Conservation (phyloP, 169 alveolate species). For the Cryptosporidium muris region DNA sequence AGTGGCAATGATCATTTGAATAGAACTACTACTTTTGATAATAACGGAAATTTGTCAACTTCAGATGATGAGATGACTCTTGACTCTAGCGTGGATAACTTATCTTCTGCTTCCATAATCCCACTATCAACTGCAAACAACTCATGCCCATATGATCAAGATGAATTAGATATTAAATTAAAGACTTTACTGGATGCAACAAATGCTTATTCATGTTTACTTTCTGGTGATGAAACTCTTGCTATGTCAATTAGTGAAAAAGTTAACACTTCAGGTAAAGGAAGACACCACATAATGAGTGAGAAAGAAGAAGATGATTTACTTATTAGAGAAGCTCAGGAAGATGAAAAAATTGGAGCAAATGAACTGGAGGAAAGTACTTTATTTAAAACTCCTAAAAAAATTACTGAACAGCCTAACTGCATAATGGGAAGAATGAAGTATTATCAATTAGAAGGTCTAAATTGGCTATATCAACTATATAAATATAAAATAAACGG, state of each 20-base stretch:
- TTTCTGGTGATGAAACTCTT: slow-evolving; percentile 25
- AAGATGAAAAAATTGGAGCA: slow-evolving; percentile 2
- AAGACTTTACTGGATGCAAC: slow-evolving; percentile 51
- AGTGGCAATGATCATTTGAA: not conserved
- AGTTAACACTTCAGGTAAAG: not conserved
- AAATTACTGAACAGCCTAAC: slow-evolving; percentile 50
- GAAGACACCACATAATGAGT: slow-evolving; percentile 57
- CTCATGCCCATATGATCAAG: not conserved
- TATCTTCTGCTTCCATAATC: too few relatives aligned
- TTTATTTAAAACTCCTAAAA: not conserved
- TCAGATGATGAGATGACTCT: too few relatives aligned
- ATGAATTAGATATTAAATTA: slow-evolving; percentile 24
- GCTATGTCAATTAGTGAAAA: not conserved
- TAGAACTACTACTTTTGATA: not conserved
- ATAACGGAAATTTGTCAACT: not conserved
- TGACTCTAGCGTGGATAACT: too few relatives aligned
- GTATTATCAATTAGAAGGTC: slow-evolving; percentile 86
- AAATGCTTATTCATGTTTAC: slow-evolving; percentile 22
- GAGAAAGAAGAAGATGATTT: slow-evolving; percentile 70
- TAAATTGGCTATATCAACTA: slow-evolving; percentile 85
- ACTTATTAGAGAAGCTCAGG: slow-evolving; percentile 40
- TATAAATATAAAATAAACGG: slow-evolving; percentile 86
- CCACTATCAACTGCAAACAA: too few relatives aligned
- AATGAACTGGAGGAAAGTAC: slow-evolving; percentile 7
- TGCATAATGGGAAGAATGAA: slow-evolving; percentile 82